These are phyloP conservation scores for Beauveria australis DNA, from an alignment of 2,329 filamentous ascomycete species.

Conservation along the genomic window DNA sequence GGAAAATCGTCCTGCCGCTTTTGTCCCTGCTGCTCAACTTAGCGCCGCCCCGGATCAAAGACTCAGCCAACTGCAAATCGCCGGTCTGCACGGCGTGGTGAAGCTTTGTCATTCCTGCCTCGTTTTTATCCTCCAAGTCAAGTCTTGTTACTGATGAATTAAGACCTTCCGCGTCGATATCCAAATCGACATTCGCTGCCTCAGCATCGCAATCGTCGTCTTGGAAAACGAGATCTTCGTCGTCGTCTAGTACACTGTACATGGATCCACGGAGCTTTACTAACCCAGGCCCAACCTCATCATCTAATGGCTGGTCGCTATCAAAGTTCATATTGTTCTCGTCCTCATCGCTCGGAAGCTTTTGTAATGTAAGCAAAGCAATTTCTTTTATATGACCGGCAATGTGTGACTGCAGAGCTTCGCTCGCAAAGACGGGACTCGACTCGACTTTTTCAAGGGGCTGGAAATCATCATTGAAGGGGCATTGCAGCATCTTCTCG, in stretches of 20 bases:
- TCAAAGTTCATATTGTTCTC: conserved; percentile 17
- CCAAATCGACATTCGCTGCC: conserved; percentile 8
- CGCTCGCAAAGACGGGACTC: conserved; percentile 15
- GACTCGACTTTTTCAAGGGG: conserved; percentile 16
- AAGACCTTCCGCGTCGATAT: conserved; percentile 11
- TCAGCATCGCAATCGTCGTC: conserved; percentile 13
- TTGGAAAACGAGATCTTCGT: conserved; percentile 19
- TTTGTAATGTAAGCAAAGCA: conserved; percentile 23
- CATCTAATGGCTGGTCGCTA: conserved; percentile 20
- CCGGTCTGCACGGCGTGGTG: conserved; percentile 15
- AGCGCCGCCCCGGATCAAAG: background rate
- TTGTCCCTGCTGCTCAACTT: background rate
- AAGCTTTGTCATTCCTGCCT: conserved; percentile 17
- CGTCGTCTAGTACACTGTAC: conserved; percentile 21
- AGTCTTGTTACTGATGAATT: conserved; percentile 10
- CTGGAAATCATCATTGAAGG: conserved; percentile 21
- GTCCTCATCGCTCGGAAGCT: conserved; percentile 19
- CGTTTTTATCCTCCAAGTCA: conserved; percentile 16
- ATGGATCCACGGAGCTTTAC: conserved; percentile 19
- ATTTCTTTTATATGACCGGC: conserved; percentile 24
- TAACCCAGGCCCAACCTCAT: conserved; percentile 14
- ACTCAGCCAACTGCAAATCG: conserved; percentile 8
- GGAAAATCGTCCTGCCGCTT: background rate
- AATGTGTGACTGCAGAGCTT: conserved; percentile 22
- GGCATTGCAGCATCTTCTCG: conserved; percentile 19